Conservation (phyloP, 768 basidiomycete species). For the Russula dissimulans region DNA sequence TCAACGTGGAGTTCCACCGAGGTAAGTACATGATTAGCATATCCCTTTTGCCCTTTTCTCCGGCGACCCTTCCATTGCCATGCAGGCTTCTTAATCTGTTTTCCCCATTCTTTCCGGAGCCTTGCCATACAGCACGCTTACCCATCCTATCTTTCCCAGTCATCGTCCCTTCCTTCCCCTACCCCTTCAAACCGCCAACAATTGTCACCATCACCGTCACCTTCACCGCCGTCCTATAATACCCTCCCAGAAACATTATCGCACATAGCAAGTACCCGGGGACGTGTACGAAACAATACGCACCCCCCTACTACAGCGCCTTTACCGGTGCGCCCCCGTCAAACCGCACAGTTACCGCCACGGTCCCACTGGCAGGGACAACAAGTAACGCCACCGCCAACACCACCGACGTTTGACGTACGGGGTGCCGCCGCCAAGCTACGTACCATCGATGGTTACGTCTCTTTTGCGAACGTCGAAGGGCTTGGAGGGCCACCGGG, state of each 20-base stretch:
- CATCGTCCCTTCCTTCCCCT: conserved; percentile 13
- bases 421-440: conserved; percentile 51
- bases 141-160: background rate
- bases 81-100: background rate
- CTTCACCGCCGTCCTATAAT: conserved; percentile 16
- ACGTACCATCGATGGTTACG: conserved; percentile 49
- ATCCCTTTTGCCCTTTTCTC: background rate
- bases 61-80: background rate
- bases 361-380: conserved; percentile 6
- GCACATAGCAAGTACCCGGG: conserved; percentile 5
- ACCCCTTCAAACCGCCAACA: conserved; percentile 12
- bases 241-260: conserved; percentile 1
- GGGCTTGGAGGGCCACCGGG: conserved; percentile 56
- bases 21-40: conserved; percentile 4
- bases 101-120: no score
- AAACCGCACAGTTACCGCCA: background rate
- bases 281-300: conserved; percentile 12
- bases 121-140: no score
- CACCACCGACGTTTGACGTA: conserved; percentile 43
- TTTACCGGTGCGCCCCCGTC: background rate
- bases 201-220: conserved; percentile 17
- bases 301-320: background rate
- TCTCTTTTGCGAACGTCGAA: conserved; percentile 58
- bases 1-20: conserved; percentile 18
- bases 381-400: conserved; percentile 23